Evolutionary conservation across 192 early-diverging fungal genomes (phyloP).

Genomic region (Helicostylum pulchrum): DNA sequence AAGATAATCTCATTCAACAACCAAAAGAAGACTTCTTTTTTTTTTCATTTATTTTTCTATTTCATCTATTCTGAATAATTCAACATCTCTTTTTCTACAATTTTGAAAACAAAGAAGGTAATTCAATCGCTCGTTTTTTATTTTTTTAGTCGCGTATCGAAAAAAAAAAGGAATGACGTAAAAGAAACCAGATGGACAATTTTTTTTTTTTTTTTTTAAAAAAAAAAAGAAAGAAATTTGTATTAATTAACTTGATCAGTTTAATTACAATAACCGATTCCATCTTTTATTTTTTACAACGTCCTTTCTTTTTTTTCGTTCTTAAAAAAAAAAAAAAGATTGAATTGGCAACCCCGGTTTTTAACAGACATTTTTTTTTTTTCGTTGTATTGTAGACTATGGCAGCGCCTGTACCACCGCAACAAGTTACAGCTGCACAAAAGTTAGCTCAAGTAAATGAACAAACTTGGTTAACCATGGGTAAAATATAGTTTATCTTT

Average conservation of each 20-base stretch:
- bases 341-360: too few relatives aligned
- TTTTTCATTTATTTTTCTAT: neutral
- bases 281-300: too few relatives aligned
- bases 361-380: too few relatives aligned
- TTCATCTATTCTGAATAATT: conserved; percentile 1
- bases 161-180: too few relatives aligned
- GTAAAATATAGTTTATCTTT: conserved; percentile 19
- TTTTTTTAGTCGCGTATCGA: neutral
- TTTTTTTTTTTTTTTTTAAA: too few relatives aligned
- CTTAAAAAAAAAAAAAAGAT: too few relatives aligned
- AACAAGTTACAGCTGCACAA: conserved; percentile 33
- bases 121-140: neutral
- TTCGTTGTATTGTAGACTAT: neutral
- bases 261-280: too few relatives aligned
- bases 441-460: conserved; percentile 53
- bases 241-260: too few relatives aligned
- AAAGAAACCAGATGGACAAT: too few relatives aligned
- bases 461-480: conserved; percentile 58
- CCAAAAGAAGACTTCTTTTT: neutral
- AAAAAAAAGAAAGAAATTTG: too few relatives aligned
- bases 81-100: neutral
- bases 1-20: too few relatives aligned
- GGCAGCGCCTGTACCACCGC: conserved; percentile 11
- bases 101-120: neutral
- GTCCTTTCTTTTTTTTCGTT: too few relatives aligned